Evolutionary conservation across 768 basidiomycete genomes (phyloP), one percentile per base, ranked within the genome.

Genomic region (Leccinum broughii): DNA sequence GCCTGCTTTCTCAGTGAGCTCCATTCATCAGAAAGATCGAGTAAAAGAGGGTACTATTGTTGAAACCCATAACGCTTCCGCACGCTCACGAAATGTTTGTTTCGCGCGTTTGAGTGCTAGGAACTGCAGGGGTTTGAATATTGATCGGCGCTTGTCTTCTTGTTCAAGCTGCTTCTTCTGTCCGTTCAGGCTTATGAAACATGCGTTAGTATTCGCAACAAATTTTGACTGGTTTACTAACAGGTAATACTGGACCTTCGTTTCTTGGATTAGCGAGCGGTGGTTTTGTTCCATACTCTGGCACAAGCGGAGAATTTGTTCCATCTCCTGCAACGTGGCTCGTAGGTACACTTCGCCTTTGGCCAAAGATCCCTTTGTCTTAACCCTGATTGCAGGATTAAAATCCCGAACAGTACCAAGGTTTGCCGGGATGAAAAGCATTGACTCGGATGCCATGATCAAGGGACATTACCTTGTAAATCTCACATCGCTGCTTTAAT

Each of bases 381-480:
- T 26, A 6, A 65, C 51, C 14, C 34, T 39, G 35, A 6, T 6
- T 26, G 26, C 5, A 6, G 53, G 54, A 49, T 65, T 52, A 51
- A 50, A 55, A 5, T 53, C 30, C 5, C 13, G 55, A 41, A 41
- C 35, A 0, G 50, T 39, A 2, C 64, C 64, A 28, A 65, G 55
- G n/a, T 54, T 34, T 28, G 56, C 5, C 4, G 55, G 22, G 22
- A 49, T 30, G 24, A 24, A 24, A 24, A 24, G n/a, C n/a, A n/a
- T n/a, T n/a, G n/a, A 24, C 14, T 56, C 24, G 13, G 64, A 24
- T 54, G n/a, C 15, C 64, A 66, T 66, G 58, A 34, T 53, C 48
- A 51, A 59, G 44, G 30, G 26, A 44, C 49, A 48, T 37, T n/a
- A 28, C 39, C 41, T 30, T 17, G 35, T 17, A 17, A 14, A 1